These are phyloP conservation scores for Avena eriantha DNA, from an alignment of 176 grass and related monocot species.

Conservation along the genomic window DNA sequence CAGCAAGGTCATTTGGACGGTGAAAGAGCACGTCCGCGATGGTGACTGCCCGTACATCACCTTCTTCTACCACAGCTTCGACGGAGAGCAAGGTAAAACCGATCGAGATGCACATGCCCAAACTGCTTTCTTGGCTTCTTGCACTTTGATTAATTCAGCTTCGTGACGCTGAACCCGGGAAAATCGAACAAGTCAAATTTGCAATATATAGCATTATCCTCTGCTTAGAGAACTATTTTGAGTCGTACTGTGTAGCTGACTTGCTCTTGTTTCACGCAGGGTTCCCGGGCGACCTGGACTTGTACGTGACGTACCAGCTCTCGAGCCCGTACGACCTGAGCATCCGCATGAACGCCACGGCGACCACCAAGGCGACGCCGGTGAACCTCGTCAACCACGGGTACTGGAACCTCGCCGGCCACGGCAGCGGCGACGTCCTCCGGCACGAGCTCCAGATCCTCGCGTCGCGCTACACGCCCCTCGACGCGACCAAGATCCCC, in stretches of 20 bases:
- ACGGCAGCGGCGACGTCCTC: constrained; percentile 24
- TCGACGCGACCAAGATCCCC: constrained; percentile 16
- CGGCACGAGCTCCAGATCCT: constrained; percentile 6
- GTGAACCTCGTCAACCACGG: constrained; percentile 77
- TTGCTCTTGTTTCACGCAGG: constrained; percentile 44
- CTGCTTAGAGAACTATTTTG: background rate
- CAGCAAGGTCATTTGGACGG: constrained; percentile 23
- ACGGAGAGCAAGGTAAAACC: constrained; percentile 30
- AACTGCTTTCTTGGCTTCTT: background rate
- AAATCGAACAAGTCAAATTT: constrained; percentile 35
- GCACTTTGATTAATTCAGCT: background rate
- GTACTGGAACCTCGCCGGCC: constrained; percentile 71
- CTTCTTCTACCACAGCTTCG: constrained; percentile 31
- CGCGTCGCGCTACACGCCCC: constrained; percentile 16
- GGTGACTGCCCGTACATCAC: constrained; percentile 16
- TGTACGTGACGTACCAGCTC: constrained; percentile 79
- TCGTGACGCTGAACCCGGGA: background rate
- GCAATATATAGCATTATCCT: background rate
- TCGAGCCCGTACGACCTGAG: constrained; percentile 52
- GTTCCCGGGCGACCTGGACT: constrained; percentile 76
- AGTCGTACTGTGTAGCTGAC: constrained; percentile 6
- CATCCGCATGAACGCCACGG: constrained; percentile 63
- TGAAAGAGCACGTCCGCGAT: background rate
- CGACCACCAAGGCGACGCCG: constrained; percentile 64
- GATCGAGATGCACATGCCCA: background rate